Evolutionary conservation across 2,329 filamentous ascomycete genomes (phyloP).

Genomic region (Aureobasidium subglaciale): DNA sequence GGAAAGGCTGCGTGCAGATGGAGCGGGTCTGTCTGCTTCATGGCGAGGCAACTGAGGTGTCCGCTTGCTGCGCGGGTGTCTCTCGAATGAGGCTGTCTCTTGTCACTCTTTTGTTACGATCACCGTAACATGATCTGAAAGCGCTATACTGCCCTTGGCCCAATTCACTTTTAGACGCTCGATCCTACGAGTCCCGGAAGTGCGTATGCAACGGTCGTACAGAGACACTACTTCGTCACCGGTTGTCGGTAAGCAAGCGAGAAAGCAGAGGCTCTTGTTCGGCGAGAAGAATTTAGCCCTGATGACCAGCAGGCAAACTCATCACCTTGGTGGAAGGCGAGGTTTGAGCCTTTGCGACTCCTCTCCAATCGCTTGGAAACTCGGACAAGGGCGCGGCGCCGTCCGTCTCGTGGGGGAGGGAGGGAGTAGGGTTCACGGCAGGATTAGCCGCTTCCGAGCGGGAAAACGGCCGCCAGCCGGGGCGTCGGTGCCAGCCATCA

Average conservation of each 20-base stretch:
- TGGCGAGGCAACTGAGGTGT: too few species aligned
- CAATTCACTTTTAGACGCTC: not conserved
- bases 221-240: not conserved
- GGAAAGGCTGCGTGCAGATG: too few species aligned
- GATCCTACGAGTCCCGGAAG: not conserved
- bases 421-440: not conserved
- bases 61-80: too few species aligned
- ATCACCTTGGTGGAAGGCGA: not conserved
- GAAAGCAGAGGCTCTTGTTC: not conserved
- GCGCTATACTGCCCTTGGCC: too few species aligned
- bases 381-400: not conserved
- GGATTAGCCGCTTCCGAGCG: not conserved
- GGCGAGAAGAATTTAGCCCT: not conserved
- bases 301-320: not conserved
- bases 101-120: not conserved
- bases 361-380: not conserved
- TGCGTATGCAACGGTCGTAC: not conserved
- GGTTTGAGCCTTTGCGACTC: not conserved
- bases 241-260: conserved; percentile 9
- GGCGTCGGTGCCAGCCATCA: not conserved
- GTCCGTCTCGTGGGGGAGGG: not conserved
- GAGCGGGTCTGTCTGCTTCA: too few species aligned
- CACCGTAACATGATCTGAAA: not conserved
- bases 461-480: not conserved
- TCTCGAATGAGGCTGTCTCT: too few species aligned